phyloP scores from a whole-genome alignment of 352 stramenopile species.

The Globisporangium cederbergense region DNA sequence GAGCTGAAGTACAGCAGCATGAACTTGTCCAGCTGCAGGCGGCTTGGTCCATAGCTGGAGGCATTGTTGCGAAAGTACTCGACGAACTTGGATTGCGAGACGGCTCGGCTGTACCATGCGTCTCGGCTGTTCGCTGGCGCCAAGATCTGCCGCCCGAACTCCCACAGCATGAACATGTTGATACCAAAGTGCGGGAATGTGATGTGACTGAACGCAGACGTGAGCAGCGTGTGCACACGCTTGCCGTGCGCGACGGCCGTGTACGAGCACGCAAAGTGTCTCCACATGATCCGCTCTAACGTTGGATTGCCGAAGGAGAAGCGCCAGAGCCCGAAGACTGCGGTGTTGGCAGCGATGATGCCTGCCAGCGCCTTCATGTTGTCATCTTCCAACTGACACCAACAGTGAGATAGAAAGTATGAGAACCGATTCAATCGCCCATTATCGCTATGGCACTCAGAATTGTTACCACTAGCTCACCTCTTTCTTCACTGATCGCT shows the following conservation, averaged over 20 bases:
- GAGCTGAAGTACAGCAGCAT: conserved; percentile 68
- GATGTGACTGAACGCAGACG: conserved; percentile 82
- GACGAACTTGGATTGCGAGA: conserved; percentile 45
- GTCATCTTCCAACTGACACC: conserved; percentile 43
- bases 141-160: conserved; percentile 74
- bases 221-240: conserved; percentile 70
- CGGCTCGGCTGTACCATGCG: conserved; percentile 46
- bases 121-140: conserved; percentile 39
- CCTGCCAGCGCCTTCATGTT: conserved; percentile 58
- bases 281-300: conserved; percentile 77
- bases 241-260: conserved; percentile 59
- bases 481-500: conserved; percentile 16
- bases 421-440: background rate
- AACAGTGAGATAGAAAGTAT: background rate
- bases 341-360: conserved; percentile 65
- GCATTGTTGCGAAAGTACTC: conserved; percentile 34
- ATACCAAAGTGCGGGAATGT: conserved; percentile 77
- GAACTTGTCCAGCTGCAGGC: conserved; percentile 58
- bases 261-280: conserved; percentile 83
- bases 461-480: background rate
- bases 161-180: conserved; percentile 90
- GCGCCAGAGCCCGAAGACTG: conserved; percentile 73
- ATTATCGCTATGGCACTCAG: background rate
- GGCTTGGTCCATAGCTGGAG: conserved; percentile 22
- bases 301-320: conserved; percentile 41